phyloP scores from a whole-genome alignment of 495 filamentous ascomycete genomes.

The Trichocladium uniseriatum region DNA sequence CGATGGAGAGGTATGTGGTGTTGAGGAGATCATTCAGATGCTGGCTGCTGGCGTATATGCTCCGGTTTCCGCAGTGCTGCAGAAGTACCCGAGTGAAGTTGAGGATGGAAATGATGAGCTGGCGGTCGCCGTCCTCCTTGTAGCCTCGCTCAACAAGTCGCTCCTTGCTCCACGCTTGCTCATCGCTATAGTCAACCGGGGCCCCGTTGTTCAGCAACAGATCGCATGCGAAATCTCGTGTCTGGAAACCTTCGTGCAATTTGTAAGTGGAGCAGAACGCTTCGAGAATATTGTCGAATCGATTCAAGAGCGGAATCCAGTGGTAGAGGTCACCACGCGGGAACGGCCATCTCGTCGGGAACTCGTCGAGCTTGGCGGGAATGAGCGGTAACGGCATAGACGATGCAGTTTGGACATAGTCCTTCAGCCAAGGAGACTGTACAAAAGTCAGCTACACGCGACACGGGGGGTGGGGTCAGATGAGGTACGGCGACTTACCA shows the following conservation, averaged over 20 bases:
- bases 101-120: slow-evolving; percentile 70
- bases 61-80: slow-evolving; percentile 94
- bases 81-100: slow-evolving; percentile 78
- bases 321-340: slow-evolving; percentile 96
- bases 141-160: slow-evolving; percentile 52
- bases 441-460: not conserved
- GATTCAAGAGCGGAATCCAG: slow-evolving; percentile 92
- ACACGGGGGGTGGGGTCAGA: not conserved
- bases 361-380: slow-evolving; percentile 63
- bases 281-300: slow-evolving; percentile 84
- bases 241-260: slow-evolving; percentile 73
- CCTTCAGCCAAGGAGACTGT: slow-evolving; percentile 76
- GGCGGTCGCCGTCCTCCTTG: slow-evolving; percentile 61
- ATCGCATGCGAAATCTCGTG: slow-evolving; percentile 56
- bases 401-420: slow-evolving; percentile 61
- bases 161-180: slow-evolving; percentile 32
- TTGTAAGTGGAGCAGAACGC: slow-evolving; percentile 72
- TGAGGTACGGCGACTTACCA: slow-evolving; percentile 52
- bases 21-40: slow-evolving; percentile 82
- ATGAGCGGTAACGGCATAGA: slow-evolving; percentile 65
- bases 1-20: slow-evolving; percentile 67
- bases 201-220: slow-evolving; percentile 48
- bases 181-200: slow-evolving; percentile 30
- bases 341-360: slow-evolving; percentile 86
- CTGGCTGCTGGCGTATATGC: slow-evolving; percentile 84